phyloP scores from a whole-genome alignment of 192 early-diverging fungal genomes.

The Podila horticola region DNA sequence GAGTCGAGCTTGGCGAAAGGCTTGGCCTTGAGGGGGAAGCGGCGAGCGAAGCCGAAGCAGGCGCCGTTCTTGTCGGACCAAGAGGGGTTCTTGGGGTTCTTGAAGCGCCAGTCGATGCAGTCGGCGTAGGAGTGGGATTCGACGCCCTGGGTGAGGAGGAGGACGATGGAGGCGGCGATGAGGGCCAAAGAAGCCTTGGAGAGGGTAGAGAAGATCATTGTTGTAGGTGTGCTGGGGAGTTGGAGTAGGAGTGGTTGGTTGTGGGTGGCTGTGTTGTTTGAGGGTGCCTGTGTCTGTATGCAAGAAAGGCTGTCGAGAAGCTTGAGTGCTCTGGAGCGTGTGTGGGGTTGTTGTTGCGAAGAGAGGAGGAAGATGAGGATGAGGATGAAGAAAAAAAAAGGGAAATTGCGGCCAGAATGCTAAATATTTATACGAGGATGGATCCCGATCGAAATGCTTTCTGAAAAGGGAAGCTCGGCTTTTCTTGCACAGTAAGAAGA shows the following conservation, averaged over 20 bases:
- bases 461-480: no score
- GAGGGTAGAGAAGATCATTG: slow-evolving; percentile 22
- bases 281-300: neutral
- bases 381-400: neutral
- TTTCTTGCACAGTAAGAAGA: no score
- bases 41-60: slow-evolving; percentile 42
- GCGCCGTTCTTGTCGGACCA: slow-evolving; percentile 44
- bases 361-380: neutral
- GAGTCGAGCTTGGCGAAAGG: slow-evolving; percentile 42
- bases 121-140: slow-evolving; percentile 44
- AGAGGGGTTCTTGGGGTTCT: slow-evolving; percentile 24
- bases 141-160: slow-evolving; percentile 21
- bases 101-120: slow-evolving; percentile 51
- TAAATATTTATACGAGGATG: neutral
- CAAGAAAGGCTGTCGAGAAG: neutral
- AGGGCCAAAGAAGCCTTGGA: slow-evolving; percentile 40
- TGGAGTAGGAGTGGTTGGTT: neutral
- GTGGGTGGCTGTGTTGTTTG: neutral
- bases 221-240: neutral
- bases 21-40: slow-evolving; percentile 45
- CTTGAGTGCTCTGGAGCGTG: neutral
- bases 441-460: neutral
- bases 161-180: slow-evolving; percentile 37
- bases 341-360: neutral
- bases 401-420: neutral